Evolutionary conservation across 208 protist species (phyloP), one percentile per base, ranked within the genome.

Genomic region (Crithidia mellificae): DNA sequence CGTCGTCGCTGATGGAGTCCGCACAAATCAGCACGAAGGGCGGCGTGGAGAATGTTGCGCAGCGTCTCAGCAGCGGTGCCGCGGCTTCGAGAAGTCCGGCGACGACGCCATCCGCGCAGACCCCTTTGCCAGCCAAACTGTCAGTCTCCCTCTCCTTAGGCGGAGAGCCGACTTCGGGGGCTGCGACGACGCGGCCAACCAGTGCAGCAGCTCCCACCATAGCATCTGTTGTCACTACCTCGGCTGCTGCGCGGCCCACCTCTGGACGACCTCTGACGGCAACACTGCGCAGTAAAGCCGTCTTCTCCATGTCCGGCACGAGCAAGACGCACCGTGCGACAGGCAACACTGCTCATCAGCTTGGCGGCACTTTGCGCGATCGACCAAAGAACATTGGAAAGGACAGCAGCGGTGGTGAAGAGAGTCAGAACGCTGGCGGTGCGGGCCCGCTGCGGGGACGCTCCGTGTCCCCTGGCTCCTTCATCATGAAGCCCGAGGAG

Each of bases 181-280:
- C 12, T 15, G 11, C 15, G 57, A 17, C 25, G 14, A 38, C 44
- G 44, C 43, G 29, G 8, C 15, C 57, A 4, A n/a, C 43, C 43
- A 51, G 15, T 29, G n/a, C 39, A 0, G 30, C 57, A 2, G 5
- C 47, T 2, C 2, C 44, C n/a, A n/a, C n/a, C n/a, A n/a, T n/a
- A n/a, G n/a, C n/a, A n/a, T n/a, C n/a, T n/a, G n/a, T n/a, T n/a
- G n/a, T n/a, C n/a, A n/a, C n/a, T n/a, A n/a, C n/a, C n/a, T n/a
- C n/a, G n/a, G n/a, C n/a, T n/a, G n/a, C n/a, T n/a, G n/a, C n/a
- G 0, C 44, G n/a, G 11, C 0, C 19, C 1, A 7, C 29, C 22
- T 46, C 43, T 7, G 12, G 9, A 8, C 43, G 59, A 17, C 59
- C 32, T 17, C 43, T 65, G 47, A 65, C 59, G 32, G 44, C 46